phyloP scores from a whole-genome alignment of 2,329 filamentous ascomycete genomes.

The Hortaea werneckii region DNA sequence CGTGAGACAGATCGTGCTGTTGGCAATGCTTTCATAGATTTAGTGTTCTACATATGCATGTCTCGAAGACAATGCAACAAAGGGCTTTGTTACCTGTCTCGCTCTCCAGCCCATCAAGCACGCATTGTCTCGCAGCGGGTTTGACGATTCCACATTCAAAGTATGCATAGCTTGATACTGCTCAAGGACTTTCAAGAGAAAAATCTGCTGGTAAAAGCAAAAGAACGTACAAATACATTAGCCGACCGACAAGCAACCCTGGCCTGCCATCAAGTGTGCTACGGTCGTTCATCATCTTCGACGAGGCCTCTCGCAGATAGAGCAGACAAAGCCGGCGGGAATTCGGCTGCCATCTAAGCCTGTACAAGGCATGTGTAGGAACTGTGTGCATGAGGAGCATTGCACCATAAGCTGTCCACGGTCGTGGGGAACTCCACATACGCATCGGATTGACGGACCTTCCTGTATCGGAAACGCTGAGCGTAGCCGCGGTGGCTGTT shows the following conservation, averaged over 20 bases:
- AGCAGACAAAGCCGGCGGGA: conserved; percentile 39
- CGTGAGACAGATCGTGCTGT: too few species aligned
- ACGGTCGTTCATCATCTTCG: background rate
- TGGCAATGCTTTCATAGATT: background rate
- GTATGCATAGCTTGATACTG: too few species aligned
- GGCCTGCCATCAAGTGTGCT: conserved; percentile 1
- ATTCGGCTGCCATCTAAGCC: conserved; percentile 41
- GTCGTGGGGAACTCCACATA: conserved; percentile 46
- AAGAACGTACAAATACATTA: too few species aligned
- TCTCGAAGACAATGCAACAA: background rate
- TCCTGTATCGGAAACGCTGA: background rate
- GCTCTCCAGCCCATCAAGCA: too few species aligned
- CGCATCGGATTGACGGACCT: conserved; percentile 39
- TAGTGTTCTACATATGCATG: background rate
- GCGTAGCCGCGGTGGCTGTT: background rate
- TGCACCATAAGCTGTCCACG: conserved; percentile 49
- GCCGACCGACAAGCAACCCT: background rate
- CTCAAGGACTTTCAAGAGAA: too few species aligned
- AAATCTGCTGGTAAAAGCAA: too few species aligned
- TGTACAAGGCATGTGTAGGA: conserved; percentile 50
- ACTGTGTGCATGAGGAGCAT: conserved; percentile 53
- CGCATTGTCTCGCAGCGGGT: too few species aligned
- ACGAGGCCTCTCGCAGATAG: conserved; percentile 33
- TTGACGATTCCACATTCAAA: too few species aligned
- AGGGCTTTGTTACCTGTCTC: background rate